Evolutionary conservation across 169 alveolate genomes (phyloP), one percentile per base, ranked within the genome.

Genomic region (Plasmodium ovale): DNA sequence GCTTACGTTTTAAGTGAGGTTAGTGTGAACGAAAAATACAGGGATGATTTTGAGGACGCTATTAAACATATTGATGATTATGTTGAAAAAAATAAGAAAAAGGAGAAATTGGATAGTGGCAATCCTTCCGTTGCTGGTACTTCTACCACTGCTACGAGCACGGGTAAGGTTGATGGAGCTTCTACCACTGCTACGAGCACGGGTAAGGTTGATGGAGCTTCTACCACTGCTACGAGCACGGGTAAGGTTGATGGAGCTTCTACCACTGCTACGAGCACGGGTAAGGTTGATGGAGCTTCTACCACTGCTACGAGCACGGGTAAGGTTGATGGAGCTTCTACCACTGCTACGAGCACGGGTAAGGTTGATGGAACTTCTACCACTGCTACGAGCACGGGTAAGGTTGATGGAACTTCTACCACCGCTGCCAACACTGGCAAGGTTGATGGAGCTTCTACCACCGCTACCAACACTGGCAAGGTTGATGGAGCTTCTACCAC

Each of bases 1-100:
- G 93, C 67, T 19, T 94, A 74, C 69, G 77, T 95, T 51, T 71
- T 93, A 37, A 56, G 90, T 7, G 73, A 67, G 21, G 89, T 87
- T 2, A 60, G 59, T 35, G 90, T 84, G n/a, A 29, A 59, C 19
- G 85, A 44, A 16, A 65, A 67, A 44, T 92, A 87, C 19, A 65
- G 49, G 33, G 65, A 88, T 29, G 58, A 21, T 27, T 88, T 59
- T 29, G 23, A 16, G 3, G 90, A 84, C 53, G 68, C 29, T 2
- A 31, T 88, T 42, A 19, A 54, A 44, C 16, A 87, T 31, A 58
- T 70, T 12, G 72, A 62, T 16, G 42, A 91, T 70, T 87, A 49
- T 53, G 87, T 60, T 3, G 29, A 67, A 77, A 77, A 31, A 21
- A 68, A 65, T 16, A 62, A 37, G 42, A 5, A 27, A 14, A 54